Conservation (phyloP, 2,329 filamentous ascomycete genomes). For the Penicillium glabrum region DNA sequence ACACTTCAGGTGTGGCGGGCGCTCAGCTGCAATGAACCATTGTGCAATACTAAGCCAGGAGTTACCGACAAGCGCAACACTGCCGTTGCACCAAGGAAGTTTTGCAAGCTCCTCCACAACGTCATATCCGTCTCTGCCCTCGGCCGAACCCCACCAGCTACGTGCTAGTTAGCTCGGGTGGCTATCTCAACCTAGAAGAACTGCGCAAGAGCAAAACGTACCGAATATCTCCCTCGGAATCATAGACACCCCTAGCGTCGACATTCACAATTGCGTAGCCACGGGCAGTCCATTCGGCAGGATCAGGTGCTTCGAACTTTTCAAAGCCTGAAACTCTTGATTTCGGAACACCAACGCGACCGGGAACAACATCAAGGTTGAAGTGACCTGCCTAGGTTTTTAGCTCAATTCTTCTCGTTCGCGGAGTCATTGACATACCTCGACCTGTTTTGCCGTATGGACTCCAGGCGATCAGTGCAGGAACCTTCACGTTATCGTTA, state of each 20-base stretch:
- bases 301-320: slow-evolving; percentile 20
- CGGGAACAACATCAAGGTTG: slow-evolving; percentile 1
- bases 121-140: slow-evolving; percentile 29
- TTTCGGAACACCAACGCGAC: background rate
- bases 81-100: slow-evolving; percentile 25
- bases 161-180: slow-evolving; percentile 1
- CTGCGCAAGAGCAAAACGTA: background rate
- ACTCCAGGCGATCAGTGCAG: slow-evolving; percentile 28
- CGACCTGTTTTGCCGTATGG: slow-evolving; percentile 29
- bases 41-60: slow-evolving; percentile 17
- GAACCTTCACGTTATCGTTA: slow-evolving; percentile 15
- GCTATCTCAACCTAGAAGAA: slow-evolving; percentile 3
- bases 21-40: slow-evolving; percentile 9
- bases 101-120: slow-evolving; percentile 19
- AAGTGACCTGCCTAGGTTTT: background rate
- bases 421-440: slow-evolving; percentile 7
- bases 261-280: slow-evolving; percentile 34
- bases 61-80: slow-evolving; percentile 12
- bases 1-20: slow-evolving; percentile 18
- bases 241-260: slow-evolving; percentile 26
- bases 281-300: slow-evolving; percentile 29
- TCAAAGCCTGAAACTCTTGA: background rate
- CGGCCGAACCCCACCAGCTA: background rate
- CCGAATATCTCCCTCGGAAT: slow-evolving; percentile 27
- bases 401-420: background rate